Conservation (phyloP, 73 alveolate species). For the Paramecium caudatum region DNA sequence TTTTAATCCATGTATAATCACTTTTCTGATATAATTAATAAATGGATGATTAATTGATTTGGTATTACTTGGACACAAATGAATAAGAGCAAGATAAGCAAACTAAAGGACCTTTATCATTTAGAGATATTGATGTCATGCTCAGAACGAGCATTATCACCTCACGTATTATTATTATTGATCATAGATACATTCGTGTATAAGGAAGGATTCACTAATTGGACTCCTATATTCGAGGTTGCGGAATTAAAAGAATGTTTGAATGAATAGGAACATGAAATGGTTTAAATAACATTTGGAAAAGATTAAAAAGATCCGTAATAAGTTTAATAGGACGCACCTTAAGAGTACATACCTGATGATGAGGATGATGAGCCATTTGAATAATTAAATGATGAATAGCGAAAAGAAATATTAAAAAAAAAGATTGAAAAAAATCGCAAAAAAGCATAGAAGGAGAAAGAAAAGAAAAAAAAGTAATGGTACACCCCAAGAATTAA, state of each 20-base stretch:
- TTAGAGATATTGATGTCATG: conserved; percentile 84
- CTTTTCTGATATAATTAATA: too few relatives aligned
- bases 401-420: conserved; percentile 12
- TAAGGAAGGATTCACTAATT: conserved; percentile 84
- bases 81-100: not conserved
- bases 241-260: conserved; percentile 77
- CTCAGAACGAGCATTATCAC: conserved; percentile 78
- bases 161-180: not conserved
- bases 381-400: conserved; percentile 36
- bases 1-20: conserved; percentile 66
- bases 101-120: conserved; percentile 76
- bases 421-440: conserved; percentile 74
- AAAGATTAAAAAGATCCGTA: not conserved
- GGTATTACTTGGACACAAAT: conserved; percentile 32
- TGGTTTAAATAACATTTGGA: not conserved
- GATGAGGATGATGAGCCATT: conserved; percentile 36
- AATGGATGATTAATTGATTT: conserved; percentile 24
- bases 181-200: conserved; percentile 74
- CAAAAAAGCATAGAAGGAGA: conserved; percentile 82
- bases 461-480: conserved; percentile 83
- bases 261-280: conserved; percentile 71
- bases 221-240: conserved; percentile 78
- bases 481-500: conserved; percentile 90
- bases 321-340: conserved; percentile 50
- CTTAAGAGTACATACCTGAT: not conserved